phyloP scores from a whole-genome alignment of 2,329 filamentous ascomycete genomes.

The Chalaropsis thielavioides region DNA sequence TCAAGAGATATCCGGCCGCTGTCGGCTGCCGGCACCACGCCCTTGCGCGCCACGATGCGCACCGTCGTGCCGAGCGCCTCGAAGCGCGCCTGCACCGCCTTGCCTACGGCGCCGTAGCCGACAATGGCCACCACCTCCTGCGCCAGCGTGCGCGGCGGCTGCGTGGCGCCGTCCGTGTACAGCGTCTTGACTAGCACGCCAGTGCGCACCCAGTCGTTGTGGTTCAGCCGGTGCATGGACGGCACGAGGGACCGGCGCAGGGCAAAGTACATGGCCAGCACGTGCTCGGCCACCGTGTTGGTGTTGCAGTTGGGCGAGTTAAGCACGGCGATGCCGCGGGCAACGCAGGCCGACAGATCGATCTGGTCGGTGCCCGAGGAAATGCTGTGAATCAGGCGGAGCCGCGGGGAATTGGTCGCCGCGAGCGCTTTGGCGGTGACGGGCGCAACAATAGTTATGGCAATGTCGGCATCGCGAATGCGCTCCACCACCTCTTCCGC shows the following conservation, averaged over 20 bases:
- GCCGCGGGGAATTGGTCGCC: slow-evolving; percentile 18
- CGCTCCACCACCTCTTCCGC: slow-evolving; percentile 11
- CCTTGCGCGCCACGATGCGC: slow-evolving; percentile 10
- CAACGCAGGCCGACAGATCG: slow-evolving; percentile 56
- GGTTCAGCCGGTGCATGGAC: not conserved
- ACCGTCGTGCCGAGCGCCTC: slow-evolving; percentile 1
- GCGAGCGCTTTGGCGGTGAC: slow-evolving; percentile 18
- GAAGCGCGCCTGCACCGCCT: slow-evolving; percentile 6
- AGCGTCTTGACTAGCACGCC: slow-evolving; percentile 7
- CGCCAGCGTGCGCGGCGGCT: slow-evolving; percentile 4
- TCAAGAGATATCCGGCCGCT: slow-evolving; percentile 20
- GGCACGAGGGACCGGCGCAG: slow-evolving; percentile 16
- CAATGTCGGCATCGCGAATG: slow-evolving; percentile 21
- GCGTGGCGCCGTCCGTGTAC: not conserved
- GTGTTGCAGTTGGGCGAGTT: slow-evolving; percentile 72
- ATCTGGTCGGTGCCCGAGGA: slow-evolving; percentile 70
- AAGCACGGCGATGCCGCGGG: slow-evolving; percentile 61
- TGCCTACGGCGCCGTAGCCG: slow-evolving; percentile 12
- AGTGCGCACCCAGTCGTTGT: not conserved
- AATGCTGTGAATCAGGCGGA: slow-evolving; percentile 19
- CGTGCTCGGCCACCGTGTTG: slow-evolving; percentile 65
- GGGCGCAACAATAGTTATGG: slow-evolving; percentile 21
- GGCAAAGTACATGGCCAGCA: slow-evolving; percentile 58
- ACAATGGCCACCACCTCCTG: slow-evolving; percentile 11
- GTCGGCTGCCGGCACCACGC: not conserved